Evolutionary conservation across 1,284 basidiomycete species (phyloP).

Genomic region (Rugosomyces carneus): DNA sequence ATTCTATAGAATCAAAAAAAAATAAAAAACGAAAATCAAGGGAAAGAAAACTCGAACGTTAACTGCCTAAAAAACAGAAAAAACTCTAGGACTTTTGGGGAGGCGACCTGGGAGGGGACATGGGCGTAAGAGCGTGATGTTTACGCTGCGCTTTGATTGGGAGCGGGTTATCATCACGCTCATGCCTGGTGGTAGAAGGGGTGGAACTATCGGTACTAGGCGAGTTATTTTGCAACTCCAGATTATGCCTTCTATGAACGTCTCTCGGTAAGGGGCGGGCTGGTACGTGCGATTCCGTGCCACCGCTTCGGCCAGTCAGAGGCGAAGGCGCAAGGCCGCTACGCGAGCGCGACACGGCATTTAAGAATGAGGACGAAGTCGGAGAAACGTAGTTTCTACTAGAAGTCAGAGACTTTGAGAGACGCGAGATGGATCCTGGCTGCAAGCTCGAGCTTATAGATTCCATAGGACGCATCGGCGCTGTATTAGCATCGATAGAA

Average conservation of each 20-base stretch:
- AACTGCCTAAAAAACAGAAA: too few species aligned
- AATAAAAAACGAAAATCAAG: too few species aligned
- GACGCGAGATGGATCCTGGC: neutral
- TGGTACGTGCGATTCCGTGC: neutral
- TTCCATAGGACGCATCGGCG: neutral
- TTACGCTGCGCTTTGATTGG: constrained; percentile 6
- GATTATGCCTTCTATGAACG: neutral
- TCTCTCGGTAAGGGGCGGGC: neutral
- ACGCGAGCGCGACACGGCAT: neutral
- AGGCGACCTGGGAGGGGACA: neutral
- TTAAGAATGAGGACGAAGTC: neutral
- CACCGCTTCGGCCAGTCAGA: neutral
- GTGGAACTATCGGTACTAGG: neutral
- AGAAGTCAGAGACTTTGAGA: neutral
- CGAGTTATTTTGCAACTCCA: neutral
- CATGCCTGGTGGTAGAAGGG: neutral
- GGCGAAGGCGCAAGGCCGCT: neutral
- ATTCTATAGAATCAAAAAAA: too few species aligned
- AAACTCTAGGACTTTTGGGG: neutral
- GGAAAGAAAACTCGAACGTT: too few species aligned
- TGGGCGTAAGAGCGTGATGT: neutral
- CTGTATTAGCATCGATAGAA: neutral
- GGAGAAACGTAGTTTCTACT: neutral
- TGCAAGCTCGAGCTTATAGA: neutral
- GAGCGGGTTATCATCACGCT: constrained; percentile 1